phyloP scores from a whole-genome alignment of 169 alveolate genomes.

The Perkinsus marinus region DNA sequence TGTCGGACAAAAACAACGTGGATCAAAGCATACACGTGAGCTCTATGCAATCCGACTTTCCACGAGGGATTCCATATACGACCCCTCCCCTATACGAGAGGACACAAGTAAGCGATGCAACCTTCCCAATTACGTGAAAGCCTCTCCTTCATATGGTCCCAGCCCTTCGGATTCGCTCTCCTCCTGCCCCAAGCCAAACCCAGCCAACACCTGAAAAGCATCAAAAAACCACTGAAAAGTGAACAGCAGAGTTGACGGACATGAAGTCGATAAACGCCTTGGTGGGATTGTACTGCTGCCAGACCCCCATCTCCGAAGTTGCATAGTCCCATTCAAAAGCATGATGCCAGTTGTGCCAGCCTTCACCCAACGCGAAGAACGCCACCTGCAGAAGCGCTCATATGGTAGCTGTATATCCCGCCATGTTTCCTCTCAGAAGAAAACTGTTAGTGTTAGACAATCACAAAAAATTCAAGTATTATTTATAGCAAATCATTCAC shows the following conservation, averaged over 20 bases:
- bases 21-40: no score
- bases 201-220: not conserved
- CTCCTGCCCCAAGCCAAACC: not conserved
- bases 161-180: not conserved
- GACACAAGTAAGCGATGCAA: no score
- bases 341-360: constrained; percentile 73
- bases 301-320: constrained; percentile 44
- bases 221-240: not conserved
- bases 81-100: no score
- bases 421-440: no score
- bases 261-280: constrained; percentile 21
- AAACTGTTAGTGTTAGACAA: no score
- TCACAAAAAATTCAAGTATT: no score
- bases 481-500: no score
- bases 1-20: no score
- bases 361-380: constrained; percentile 62
- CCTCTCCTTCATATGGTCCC: not conserved
- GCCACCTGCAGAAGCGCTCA: constrained; percentile 28
- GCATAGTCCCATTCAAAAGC: constrained; percentile 63
- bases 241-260: not conserved
- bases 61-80: not conserved
- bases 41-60: not conserved
- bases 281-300: constrained; percentile 32
- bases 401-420: no score
- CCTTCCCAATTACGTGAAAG: not conserved